Evolutionary conservation across 768 basidiomycete species (phyloP), one percentile per base, ranked within the genome.

Genomic region (Pisolithus sp.): DNA sequence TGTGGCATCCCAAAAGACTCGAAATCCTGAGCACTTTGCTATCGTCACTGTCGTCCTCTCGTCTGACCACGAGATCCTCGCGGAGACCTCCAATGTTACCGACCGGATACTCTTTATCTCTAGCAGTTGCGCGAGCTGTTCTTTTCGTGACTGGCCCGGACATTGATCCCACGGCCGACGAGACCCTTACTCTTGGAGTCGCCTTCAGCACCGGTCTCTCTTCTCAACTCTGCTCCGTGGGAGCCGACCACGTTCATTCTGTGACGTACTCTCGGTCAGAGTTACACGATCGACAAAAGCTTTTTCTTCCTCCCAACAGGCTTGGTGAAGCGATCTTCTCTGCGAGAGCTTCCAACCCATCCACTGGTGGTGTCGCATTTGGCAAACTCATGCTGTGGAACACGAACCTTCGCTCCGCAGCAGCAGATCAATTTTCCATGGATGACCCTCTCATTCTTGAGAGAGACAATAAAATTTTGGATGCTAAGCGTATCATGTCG

Each of bases 121-220:
- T 85, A 31, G 76, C 87, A 0, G 56, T 93, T 41, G 78, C 75
- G 1, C 78, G 79, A 34, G 70, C 87, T 43, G 80, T 83, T 24
- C 60, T 88, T 9, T 82, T 89, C 51, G 62, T 92, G 47, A 87
- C 89, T 7, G 80, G 85, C n/a, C 78, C 78, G 34, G 93, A 95
- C 63, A 75, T 93, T 49, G 90, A 90, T 55, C 89, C 89, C 0
- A 68, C 74, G 0, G 86, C 86, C 49, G 76, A 77, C 37, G 66
- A 79, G 50, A 80, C 80, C 42, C 71, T 89, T 12, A 83, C 81
- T 3, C 79, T 89, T 26, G 91, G 91, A 4, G 65, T 89, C 50
- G 81, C 83, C 2, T 60, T 83, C 26, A 77, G 77, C 46, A 80
- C 77, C 0, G 72, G 80, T 3, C 40, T 82, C 6, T 76, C 78